Evolutionary conservation across 179 eudicot genomes (phyloP), one percentile per base, ranked within the genome.

Genomic region (Spinacia oleracea): DNA sequence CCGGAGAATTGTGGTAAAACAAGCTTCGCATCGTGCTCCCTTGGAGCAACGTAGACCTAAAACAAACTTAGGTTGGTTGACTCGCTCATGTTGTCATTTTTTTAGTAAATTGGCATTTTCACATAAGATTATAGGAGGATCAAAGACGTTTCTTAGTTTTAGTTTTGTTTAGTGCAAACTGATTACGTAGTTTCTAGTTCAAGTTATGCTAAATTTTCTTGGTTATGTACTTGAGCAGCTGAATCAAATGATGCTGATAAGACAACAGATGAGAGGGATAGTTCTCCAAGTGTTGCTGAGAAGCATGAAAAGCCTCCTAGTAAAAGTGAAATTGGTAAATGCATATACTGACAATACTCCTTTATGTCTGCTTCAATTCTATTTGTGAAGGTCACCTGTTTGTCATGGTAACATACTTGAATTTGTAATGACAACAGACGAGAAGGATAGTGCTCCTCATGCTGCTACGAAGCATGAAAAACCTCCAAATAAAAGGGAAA

Each of bases 21-120:
- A 76, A 84, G 98, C 98, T 32, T 86, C 76, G 72, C 97, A 89
- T 76, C 89, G 98, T 79, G 91, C 97, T 77, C 79, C 98, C 74
- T 86, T 89, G 70, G 92, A 93, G 80, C 91, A 93, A 76, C 97
- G 98, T 45, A 88, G 92, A 70, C 67, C 89, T 65, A 91, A 93
- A 78, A 85, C 76, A 67, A 90, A 81, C 76, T 81, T 84, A 86
- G 98, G 98, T 95, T 78, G 65, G 67, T 45, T 23, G 46, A 21
- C 62, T 83, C 63, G 32, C 43, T 83, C 59, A 14, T 53, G 16
- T 50, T n/a, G n/a, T n/a, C n/a, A 40, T 9, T 53, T 43, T 65
- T 59, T 42, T 42, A 15, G 6, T 58, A 6, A 34, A n/a, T 79
- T 45, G n/a, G 10, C 16, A 25, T 46, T 31, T 60, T 16, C 20